Base-by-base conservation (phyloP, 345 rosid genomes). In the Jatropha curcas region DNA sequence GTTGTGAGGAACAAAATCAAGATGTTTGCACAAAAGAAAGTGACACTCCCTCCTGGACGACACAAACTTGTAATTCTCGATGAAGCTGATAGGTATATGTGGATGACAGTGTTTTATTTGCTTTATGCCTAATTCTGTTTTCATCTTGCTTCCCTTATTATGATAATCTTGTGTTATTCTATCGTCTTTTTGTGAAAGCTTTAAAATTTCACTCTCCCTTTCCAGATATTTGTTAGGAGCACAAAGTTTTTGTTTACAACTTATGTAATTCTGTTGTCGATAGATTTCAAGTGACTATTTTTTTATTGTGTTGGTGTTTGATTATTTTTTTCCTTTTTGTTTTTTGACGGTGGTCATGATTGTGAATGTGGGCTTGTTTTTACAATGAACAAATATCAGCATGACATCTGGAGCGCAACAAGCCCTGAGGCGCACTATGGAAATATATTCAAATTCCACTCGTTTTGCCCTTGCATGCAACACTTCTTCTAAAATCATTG, bases 361-460 rank as follows among this genome's bases (percentile, higher is more conserved):
- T n/a, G n/a, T n/a, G n/a, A n/a, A n/a, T 41, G 30, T 45, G 65
- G 63, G 51, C 24, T 39, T 61, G 41, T 55, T 8, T 35, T 19
- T 50, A 30, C 14, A 50, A 30, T 67, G 31, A 30, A 30, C 43
- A 50, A 43, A 70, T 33, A 58, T 59, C 76, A 95, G 98, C 84
- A 95, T 92, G 98, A 95, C 99, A 72, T 86, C 98, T 74, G 99
- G 96, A 82, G 97, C 99, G 51, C 97, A 92, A 69, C 99, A 95
- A 87, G 98, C 98, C 7, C 81, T 95, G 78, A 89, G 98, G 89
- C 85, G 97, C 51, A 92, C 98, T 19, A 95, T 95, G 89, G 99
- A 95, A 84, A 92, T 92, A 73, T 91, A 91, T 74, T 93, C 99
- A 65, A 91, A 88, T 73, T 85, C 99, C 14, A 95, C 98, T 3